Percentiles rank a stretch among this genome's conserved stretches.
phyloP scores from a whole-genome alignment of 1,139 yeast genomes.

The Geotrichum aggregatum region DNA sequence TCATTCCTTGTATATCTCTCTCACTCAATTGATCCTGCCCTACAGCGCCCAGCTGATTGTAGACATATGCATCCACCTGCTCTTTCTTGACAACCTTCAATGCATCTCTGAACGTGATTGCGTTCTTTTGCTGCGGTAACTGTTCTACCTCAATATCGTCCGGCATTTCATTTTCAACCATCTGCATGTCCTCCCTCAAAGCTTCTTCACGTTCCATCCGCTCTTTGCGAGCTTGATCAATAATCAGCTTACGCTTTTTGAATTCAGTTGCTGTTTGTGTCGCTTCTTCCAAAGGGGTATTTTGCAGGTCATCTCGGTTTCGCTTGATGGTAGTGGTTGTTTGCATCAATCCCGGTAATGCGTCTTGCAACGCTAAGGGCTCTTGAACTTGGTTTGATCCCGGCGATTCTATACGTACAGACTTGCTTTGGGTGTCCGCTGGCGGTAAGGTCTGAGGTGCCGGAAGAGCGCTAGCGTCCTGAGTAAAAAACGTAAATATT shows the following conservation, averaged over 20 bases:
- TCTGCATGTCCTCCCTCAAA: neutral
- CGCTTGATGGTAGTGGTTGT: neutral
- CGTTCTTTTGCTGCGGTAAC: neutral
- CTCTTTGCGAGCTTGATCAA: neutral
- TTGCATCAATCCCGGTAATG: neutral
- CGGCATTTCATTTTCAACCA: neutral
- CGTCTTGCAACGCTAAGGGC: neutral
- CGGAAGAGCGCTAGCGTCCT: neutral
- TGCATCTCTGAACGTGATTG: slow-evolving; percentile 15
- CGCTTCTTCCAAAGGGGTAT: slow-evolving; percentile 8
- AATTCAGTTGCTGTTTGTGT: slow-evolving; percentile 8
- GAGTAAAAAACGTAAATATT: slow-evolving; percentile 11
- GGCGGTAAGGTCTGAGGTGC: neutral
- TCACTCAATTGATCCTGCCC: neutral
- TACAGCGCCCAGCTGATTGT: neutral
- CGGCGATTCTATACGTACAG: too few species aligned
- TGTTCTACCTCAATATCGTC: slow-evolving; percentile 1
- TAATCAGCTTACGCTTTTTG: slow-evolving; percentile 10
- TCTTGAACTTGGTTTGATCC: neutral
- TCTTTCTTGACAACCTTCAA: slow-evolving; percentile 12
- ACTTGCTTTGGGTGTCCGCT: neutral
- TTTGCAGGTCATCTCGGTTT: neutral
- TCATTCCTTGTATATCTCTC: neutral
- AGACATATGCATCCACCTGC: slow-evolving; percentile 5
- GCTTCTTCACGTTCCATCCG: neutral